Evolutionary conservation across 148 eudicot genomes (phyloP).

Genomic region (Spergularia marina): DNA sequence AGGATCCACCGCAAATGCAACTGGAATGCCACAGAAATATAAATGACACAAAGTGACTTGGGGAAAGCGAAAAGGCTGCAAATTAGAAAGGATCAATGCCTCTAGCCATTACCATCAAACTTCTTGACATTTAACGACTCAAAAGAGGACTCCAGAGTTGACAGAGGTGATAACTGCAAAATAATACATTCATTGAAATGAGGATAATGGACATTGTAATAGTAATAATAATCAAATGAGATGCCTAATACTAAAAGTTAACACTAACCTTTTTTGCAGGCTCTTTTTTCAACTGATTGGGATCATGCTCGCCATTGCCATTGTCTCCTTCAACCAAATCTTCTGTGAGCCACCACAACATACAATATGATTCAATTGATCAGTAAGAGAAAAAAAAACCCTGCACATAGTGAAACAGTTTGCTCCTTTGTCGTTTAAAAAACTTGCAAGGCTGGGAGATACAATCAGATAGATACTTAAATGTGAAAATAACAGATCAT

Average conservation of each 20-base stretch:
- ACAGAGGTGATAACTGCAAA: constrained; percentile 79
- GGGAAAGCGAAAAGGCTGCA: background rate
- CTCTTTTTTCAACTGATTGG: constrained; percentile 27
- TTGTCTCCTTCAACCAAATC: constrained; percentile 26
- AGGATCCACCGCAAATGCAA: constrained; percentile 95
- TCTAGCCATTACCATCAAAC: constrained; percentile 63
- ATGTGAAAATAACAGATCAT: background rate
- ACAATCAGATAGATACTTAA: background rate
- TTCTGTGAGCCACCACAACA: constrained; percentile 26
- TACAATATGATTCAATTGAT: background rate
- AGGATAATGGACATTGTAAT: background rate
- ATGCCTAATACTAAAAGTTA: background rate
- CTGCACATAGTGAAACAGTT: background rate
- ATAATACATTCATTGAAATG: constrained; percentile 11
- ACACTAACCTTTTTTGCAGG: constrained; percentile 25
- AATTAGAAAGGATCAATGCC: constrained; percentile 2
- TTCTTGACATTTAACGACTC: constrained; percentile 87
- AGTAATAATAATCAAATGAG: background rate
- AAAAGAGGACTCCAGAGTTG: constrained; percentile 88
- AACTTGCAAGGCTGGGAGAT: background rate
- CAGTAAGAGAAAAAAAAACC: background rate
- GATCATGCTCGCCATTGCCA: constrained; percentile 23
- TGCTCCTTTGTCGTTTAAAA: background rate
- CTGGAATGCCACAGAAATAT: constrained; percentile 37
- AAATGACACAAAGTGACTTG: constrained; percentile 6